A percentile compares a stretch with the other conserved stretches of the same genome.
Conservation (phyloP, 192 early-diverging fungal species). For the Lunasporangiospora selenospora region DNA sequence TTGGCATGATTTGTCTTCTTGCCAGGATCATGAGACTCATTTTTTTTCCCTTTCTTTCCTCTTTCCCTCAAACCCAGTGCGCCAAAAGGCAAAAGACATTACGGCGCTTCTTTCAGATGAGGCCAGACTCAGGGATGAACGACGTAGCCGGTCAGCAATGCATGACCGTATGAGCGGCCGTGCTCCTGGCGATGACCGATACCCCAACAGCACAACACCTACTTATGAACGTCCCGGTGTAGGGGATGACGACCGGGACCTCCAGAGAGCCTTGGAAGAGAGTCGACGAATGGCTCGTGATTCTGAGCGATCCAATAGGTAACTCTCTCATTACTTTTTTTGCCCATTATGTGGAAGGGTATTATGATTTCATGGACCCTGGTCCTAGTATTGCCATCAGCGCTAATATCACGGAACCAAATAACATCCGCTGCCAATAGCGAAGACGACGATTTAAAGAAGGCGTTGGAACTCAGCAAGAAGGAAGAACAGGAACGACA, state of each 20-base stretch:
- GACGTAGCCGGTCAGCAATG: conserved; percentile 70
- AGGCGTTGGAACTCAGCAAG: conserved; percentile 51
- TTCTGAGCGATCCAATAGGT: conserved; percentile 22
- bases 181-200: conserved; percentile 26
- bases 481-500: conserved; percentile 51
- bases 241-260: conserved; percentile 80
- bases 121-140: conserved; percentile 74
- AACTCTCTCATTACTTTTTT: neutral
- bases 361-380: neutral
- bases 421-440: conserved; percentile 1
- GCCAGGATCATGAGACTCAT: neutral
- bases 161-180: conserved; percentile 64
- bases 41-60: too few species aligned
- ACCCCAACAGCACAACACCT: conserved; percentile 20
- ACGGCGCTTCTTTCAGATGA: conserved; percentile 84
- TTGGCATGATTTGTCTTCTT: neutral
- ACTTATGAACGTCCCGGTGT: conserved; percentile 52
- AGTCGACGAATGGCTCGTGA: conserved; percentile 71
- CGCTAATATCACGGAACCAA: too few species aligned
- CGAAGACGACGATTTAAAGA: conserved; percentile 51
- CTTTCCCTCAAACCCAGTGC: too few species aligned
- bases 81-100: conserved; percentile 93
- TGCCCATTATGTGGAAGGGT: neutral
- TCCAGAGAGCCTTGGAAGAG: conserved; percentile 84
- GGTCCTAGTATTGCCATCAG: neutral